phyloP scores from a whole-genome alignment of 2,329 filamentous ascomycete species.

The Calcarisporium arbuscula region DNA sequence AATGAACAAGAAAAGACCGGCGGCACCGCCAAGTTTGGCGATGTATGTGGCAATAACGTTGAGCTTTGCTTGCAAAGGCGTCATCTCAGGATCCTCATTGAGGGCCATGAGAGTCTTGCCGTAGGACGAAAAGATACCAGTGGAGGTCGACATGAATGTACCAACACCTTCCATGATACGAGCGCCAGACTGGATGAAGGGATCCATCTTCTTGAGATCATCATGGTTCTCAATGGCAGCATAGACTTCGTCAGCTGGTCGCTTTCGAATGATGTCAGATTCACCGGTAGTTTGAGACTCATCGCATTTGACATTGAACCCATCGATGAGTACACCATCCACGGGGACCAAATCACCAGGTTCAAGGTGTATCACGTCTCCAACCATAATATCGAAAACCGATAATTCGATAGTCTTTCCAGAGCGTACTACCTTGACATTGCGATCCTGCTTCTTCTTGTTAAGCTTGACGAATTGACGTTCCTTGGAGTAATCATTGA shows the following conservation, averaged over 20 bases:
- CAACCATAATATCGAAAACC: constrained; percentile 62
- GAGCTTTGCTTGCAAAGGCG: constrained; percentile 69
- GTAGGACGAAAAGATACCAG: constrained; percentile 67
- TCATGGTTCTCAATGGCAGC: constrained; percentile 62
- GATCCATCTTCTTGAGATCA: constrained; percentile 66
- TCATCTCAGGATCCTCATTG: constrained; percentile 68
- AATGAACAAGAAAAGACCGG: constrained; percentile 73
- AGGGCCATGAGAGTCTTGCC: constrained; percentile 70
- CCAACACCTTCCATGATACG: constrained; percentile 73
- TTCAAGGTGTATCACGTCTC: constrained; percentile 67
- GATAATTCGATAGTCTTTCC: constrained; percentile 64
- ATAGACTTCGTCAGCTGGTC: constrained; percentile 60
- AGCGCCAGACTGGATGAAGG: constrained; percentile 78
- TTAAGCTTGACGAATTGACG: constrained; percentile 73
- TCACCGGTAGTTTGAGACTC: constrained; percentile 76
- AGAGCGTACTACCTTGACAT: constrained; percentile 65
- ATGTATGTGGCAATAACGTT: constrained; percentile 72
- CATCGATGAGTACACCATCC: constrained; percentile 66
- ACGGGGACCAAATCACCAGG: constrained; percentile 70
- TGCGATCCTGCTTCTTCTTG: constrained; percentile 70
- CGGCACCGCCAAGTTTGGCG: constrained; percentile 68
- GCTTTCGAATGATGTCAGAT: constrained; percentile 68
- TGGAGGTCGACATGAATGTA: constrained; percentile 67
- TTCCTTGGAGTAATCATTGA: constrained; percentile 79
- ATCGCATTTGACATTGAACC: constrained; percentile 69